phyloP scores from a whole-genome alignment of 2,329 filamentous ascomycete species.

The Peltaster fructicola region DNA sequence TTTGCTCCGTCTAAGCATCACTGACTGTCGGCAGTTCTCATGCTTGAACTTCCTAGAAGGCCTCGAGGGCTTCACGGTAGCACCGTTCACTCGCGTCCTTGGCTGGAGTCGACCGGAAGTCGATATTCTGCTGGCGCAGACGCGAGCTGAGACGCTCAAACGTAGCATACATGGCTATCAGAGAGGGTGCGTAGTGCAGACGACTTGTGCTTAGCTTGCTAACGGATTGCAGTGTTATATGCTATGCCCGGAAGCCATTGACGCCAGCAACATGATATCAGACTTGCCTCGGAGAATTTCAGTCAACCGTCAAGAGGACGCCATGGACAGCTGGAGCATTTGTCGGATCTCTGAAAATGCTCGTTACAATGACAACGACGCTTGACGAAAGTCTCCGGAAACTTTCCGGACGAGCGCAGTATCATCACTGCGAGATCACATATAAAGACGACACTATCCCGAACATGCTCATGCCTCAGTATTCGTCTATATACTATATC shows the following conservation, averaged over 20 bases:
- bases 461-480: too few species aligned
- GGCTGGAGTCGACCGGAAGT: constrained; percentile 28
- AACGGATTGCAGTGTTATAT: constrained; percentile 4
- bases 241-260: constrained; percentile 5
- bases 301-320: too few species aligned
- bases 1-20: constrained; percentile 1
- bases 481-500: too few species aligned
- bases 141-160: constrained; percentile 23
- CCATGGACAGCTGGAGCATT: too few species aligned
- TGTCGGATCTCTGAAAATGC: too few species aligned
- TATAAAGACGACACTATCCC: too few species aligned
- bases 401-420: too few species aligned
- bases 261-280: too few species aligned
- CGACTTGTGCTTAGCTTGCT: not conserved
- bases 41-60: constrained; percentile 19
- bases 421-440: too few species aligned
- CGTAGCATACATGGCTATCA: constrained; percentile 25
- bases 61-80: constrained; percentile 26
- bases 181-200: constrained; percentile 20
- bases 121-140: constrained; percentile 26
- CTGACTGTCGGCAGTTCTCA: constrained; percentile 4
- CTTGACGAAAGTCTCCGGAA: too few species aligned
- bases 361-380: too few species aligned
- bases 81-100: constrained; percentile 25
- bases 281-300: too few species aligned